phyloP scores from a whole-genome alignment of 2,329 filamentous ascomycete genomes.

The Cladosporium sp. region DNA sequence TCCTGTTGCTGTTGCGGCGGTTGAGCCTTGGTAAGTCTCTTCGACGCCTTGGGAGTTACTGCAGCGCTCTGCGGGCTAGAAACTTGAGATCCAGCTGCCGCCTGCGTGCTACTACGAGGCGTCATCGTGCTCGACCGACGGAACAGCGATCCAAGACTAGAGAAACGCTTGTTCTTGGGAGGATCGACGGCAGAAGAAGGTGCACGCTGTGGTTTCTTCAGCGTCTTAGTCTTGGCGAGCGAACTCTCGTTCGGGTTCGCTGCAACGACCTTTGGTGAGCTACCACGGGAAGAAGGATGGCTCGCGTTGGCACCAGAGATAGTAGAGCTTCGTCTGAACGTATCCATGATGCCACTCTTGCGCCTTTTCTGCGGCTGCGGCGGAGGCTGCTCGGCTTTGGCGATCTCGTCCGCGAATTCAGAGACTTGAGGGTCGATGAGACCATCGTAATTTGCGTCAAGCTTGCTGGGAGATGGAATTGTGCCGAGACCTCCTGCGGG shows the following conservation, averaged over 20 bases:
- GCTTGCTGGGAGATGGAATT: conserved; percentile 5
- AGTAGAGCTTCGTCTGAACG: conserved; percentile 1
- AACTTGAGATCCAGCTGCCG: not conserved
- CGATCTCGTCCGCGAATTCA: not conserved
- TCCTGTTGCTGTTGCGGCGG: conserved; percentile 6
- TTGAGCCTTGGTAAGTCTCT: conserved; percentile 32
- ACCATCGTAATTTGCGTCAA: conserved; percentile 5
- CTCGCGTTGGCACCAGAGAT: not conserved
- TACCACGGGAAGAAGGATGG: not conserved
- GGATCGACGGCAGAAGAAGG: conserved; percentile 22
- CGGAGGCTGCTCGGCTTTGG: not conserved
- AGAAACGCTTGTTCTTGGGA: conserved; percentile 42
- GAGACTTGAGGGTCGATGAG: conserved; percentile 9
- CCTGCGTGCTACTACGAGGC: not conserved
- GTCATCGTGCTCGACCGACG: conserved; percentile 32
- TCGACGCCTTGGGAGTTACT: conserved; percentile 6
- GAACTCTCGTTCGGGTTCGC: not conserved
- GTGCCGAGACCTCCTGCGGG: not conserved
- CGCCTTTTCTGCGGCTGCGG: conserved; percentile 2
- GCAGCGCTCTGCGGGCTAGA: not conserved
- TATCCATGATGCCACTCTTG: conserved; percentile 10
- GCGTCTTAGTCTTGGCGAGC: conserved; percentile 14
- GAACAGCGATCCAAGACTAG: conserved; percentile 42
- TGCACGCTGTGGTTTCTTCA: conserved; percentile 29
- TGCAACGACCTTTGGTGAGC: not conserved